These are phyloP conservation scores for Nelumbo lutea DNA, from an alignment of 164 flowering plant genomes.

Conservation along the genomic window DNA sequence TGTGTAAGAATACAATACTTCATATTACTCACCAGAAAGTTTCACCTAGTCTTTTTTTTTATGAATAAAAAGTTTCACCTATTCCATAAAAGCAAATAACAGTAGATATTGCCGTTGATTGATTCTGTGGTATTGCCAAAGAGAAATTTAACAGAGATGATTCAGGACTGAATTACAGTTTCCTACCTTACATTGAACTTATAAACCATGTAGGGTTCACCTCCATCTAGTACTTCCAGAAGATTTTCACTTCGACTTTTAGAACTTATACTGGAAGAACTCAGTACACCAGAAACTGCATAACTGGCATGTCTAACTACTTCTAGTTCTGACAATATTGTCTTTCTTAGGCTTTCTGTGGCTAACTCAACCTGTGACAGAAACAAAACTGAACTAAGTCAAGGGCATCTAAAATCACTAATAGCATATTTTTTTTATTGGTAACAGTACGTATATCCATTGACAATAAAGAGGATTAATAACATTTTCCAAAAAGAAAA, in stretches of 20 bases:
- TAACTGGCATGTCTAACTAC: constrained; percentile 44
- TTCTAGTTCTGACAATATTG: constrained; percentile 43
- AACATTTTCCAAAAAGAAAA: background rate
- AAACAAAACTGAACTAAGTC: constrained; percentile 1
- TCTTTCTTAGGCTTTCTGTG: constrained; percentile 43
- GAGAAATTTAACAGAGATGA: background rate
- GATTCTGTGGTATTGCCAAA: background rate
- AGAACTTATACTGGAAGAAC: constrained; percentile 45
- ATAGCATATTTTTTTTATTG: background rate
- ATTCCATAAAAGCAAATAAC: too few relatives aligned
- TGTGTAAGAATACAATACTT: too few relatives aligned
- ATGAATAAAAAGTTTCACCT: too few relatives aligned
- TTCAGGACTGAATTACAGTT: background rate
- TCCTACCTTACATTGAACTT: constrained; percentile 59
- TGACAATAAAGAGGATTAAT: background rate
- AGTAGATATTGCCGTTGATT: too few relatives aligned
- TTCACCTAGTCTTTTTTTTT: too few relatives aligned
- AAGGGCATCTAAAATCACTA: background rate
- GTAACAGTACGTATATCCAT: background rate
- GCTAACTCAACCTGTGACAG: constrained; percentile 39
- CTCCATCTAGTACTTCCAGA: constrained; percentile 44
- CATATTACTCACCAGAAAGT: too few relatives aligned
- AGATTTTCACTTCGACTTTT: constrained; percentile 59
- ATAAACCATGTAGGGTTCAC: constrained; percentile 38
- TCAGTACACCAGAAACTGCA: constrained; percentile 67